Evolutionary conservation across 108 stramenopile species (phyloP), one percentile per base, ranked within the genome.

Genomic region (Nitzschia putrida): DNA sequence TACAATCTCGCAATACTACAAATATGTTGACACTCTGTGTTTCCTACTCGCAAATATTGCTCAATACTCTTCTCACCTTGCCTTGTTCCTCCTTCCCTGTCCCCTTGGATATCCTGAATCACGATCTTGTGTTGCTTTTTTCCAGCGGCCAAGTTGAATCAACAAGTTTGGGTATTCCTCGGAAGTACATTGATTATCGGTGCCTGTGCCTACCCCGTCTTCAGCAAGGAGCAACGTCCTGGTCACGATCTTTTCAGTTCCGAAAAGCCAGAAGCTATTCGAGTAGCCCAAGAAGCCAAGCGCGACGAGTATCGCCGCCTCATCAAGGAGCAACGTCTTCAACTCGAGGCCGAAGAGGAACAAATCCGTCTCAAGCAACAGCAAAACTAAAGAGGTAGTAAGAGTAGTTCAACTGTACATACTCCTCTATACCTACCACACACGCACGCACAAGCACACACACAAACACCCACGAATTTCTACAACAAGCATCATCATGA

Each of bases 221-320:
- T 87, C 66, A 42, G 11, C 37, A 88, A 86, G 49, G 78, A 86
- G 22, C 71, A 78, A 50, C 83, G 84, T 44, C 71, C 76, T 1
- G 90, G 90, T 16, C 90, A 91, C 86, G 90, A 91, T 66, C 69
- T 88, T 43, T 91, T 91, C 54, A 76, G 73, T 64, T 85, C 85
- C 37, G 90, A 91, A 55, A 88, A 88, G 40, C 90, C 90, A 10
- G 85, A 87, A 68, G 86, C 83, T 26, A 79, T 91, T 51, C 72
- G 81, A 11, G 80, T 74, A 41, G 80, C 64, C 37, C 70, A 86
- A 77, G 82, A 86, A 68, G 54, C 72, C 38, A 61, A 68, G 73
- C 61, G 66, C 57, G 49, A 82, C 55, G 82, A 85, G 61, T 71
- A 78, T 58, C 65, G 71, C 22, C 39, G 55, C 16, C 50, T 69